Evolutionary conservation across 2,329 filamentous ascomycete genomes (phyloP).

Genomic region (Trichoderma afroharzianum): DNA sequence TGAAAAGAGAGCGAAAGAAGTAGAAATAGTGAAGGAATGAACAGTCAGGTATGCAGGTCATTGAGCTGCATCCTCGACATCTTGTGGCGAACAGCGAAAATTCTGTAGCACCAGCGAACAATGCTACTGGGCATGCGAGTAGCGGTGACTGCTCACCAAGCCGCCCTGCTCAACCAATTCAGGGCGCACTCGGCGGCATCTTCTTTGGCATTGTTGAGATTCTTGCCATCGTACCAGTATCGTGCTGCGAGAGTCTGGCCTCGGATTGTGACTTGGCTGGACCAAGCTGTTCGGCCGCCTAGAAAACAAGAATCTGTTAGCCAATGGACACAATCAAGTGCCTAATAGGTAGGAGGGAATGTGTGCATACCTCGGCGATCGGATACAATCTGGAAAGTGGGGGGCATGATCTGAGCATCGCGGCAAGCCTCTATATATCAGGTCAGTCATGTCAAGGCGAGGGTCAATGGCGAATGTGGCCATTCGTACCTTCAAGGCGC

Average conservation of each 20-base stretch:
- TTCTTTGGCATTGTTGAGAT: conserved; percentile 82
- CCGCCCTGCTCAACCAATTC: conserved; percentile 47
- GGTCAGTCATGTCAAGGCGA: background rate
- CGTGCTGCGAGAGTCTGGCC: conserved; percentile 65
- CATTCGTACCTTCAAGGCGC: conserved; percentile 48
- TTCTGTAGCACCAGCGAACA: background rate
- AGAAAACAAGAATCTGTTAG: background rate
- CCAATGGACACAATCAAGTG: background rate
- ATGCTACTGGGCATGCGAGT: background rate
- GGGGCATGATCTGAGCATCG: conserved; percentile 48
- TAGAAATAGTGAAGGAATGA: background rate
- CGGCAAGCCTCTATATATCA: conserved; percentile 52
- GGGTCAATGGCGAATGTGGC: background rate
- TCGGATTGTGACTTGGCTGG: conserved; percentile 70
- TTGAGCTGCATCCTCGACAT: background rate
- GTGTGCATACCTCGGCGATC: conserved; percentile 64
- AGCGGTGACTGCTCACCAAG: conserved; percentile 8
- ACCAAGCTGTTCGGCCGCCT: conserved; percentile 92
- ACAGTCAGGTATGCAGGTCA: background rate
- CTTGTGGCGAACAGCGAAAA: background rate
- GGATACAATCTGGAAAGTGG: conserved; percentile 67
- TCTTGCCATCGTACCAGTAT: conserved; percentile 89
- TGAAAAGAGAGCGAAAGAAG: background rate
- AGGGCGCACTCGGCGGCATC: conserved; percentile 84
- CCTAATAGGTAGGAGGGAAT: background rate